Percentiles rank a stretch among this genome's conserved stretches.
Evolutionary conservation across 768 basidiomycete genomes (phyloP).

Genomic region (Suillus brevipes): DNA sequence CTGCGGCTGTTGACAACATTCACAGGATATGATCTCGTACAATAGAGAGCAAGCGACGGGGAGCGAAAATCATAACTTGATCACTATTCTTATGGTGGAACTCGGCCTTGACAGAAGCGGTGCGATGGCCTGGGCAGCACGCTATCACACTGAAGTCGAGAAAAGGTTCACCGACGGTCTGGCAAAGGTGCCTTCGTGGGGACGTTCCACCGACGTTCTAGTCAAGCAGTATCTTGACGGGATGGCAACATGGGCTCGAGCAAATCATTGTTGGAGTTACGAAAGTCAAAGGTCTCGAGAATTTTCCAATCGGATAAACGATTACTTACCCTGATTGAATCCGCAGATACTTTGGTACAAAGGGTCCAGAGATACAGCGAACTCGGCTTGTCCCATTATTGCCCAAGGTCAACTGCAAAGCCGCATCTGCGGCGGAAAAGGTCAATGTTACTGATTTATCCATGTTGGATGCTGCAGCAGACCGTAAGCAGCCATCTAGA

Average conservation of each 20-base stretch:
- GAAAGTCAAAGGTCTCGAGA: constrained; percentile 17
- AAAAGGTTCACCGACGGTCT: constrained; percentile 22
- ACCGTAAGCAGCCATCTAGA: not conserved
- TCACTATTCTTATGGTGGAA: constrained; percentile 36
- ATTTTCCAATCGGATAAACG: not conserved
- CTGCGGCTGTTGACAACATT: not conserved
- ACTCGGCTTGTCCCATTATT: constrained; percentile 16
- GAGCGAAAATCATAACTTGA: constrained; percentile 34
- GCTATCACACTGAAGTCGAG: constrained; percentile 15
- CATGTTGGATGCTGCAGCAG: not conserved
- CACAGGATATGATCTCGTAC: constrained; percentile 39
- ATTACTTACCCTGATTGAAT: not conserved
- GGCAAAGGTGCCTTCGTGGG: constrained; percentile 29
- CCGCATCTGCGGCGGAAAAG: not conserved
- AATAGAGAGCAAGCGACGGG: constrained; percentile 36
- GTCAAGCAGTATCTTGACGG: constrained; percentile 26
- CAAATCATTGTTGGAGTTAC: constrained; percentile 31
- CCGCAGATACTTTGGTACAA: constrained; percentile 30
- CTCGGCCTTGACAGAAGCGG: constrained; percentile 26
- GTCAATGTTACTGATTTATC: not conserved
- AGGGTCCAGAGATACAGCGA: constrained; percentile 25
- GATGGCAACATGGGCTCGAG: constrained; percentile 29
- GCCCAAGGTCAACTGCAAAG: not conserved
- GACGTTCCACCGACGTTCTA: constrained; percentile 24
- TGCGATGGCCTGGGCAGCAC: constrained; percentile 29